Base-by-base conservation (phyloP, 108 stramenopile genomes). In the Cyclostephanos invisitatus region DNA sequence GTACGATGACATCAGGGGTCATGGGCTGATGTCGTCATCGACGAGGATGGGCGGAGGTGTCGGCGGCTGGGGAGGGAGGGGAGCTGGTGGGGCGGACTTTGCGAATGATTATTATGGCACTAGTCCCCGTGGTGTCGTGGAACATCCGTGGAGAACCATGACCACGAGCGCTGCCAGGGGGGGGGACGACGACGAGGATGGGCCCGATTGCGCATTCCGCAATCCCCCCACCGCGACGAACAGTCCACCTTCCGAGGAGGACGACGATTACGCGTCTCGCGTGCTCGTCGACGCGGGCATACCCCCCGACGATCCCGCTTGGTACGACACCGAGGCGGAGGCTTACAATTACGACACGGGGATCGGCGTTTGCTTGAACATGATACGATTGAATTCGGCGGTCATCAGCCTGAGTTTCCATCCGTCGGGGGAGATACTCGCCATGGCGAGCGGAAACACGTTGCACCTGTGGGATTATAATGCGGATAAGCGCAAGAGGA, bases 331-430 rank as follows among this genome's bases (percentile, higher is more conserved):
- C 57, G 56, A 74, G 24, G 35, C 77, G 15, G 73, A 82, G 38
- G 28, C 60, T 17, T 84, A 73, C 80, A 73, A 84, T 64, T 81
- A 77, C 32, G 61, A 80, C 46, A 65, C 72, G 14, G 78, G 83
- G 3, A 54, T 68, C 5, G 83, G 78, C 15, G 70, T 79, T 3
- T 94, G 93, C 77, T 70, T 94, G 44, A 77, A 87, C 22, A 92
- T 94, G 91, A 88, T 94, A 46, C 88, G 91, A 35, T 67, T 98
- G 54, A 77, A 95, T 55, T 71, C 70, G 68, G 92, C 97, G 47
- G 96, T 99, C 70, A 98, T 99, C 46, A 95, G 93, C 38, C 62
- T 99, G 24, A 87, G 87, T 50, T 99, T 99, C 71, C 98, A 99
- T 81, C 98, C 97, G 5, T 60, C 82, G 12, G 95, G 96, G 7